phyloP scores from a whole-genome alignment of 2,329 filamentous ascomycete genomes.

The Aspergillus viridinutans region DNA sequence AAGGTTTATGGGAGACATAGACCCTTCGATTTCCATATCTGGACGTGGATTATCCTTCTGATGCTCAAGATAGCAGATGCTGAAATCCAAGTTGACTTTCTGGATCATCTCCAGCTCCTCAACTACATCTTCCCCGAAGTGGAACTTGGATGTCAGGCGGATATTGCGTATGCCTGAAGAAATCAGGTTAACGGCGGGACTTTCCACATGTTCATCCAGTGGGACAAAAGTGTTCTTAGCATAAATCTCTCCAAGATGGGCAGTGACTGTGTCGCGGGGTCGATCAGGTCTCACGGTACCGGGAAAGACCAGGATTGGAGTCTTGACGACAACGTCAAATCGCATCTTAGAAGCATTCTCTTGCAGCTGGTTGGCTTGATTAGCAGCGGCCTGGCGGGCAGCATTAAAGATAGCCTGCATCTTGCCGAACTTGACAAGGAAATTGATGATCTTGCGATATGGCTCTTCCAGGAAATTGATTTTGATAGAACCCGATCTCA shows the following conservation, averaged over 20 bases:
- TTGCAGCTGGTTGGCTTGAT: constrained; percentile 88
- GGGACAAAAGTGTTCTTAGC: constrained; percentile 89
- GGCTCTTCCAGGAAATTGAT: constrained; percentile 96
- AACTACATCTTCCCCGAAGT: constrained; percentile 65
- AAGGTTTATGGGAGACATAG: constrained; percentile 89
- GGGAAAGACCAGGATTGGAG: constrained; percentile 94
- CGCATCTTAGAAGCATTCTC: constrained; percentile 86
- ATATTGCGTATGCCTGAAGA: constrained; percentile 90
- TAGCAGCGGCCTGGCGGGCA: constrained; percentile 87
- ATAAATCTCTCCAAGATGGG: constrained; percentile 95
- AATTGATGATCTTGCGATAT: constrained; percentile 96
- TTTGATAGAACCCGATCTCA: constrained; percentile 92
- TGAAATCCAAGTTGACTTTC: constrained; percentile 90
- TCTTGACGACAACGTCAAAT: constrained; percentile 89
- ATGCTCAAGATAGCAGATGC: constrained; percentile 88
- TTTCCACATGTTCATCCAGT: constrained; percentile 69
- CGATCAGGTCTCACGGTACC: constrained; percentile 66
- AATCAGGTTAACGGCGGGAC: constrained; percentile 80
- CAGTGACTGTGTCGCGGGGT: constrained; percentile 77
- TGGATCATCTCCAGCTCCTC: constrained; percentile 97
- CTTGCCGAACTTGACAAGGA: constrained; percentile 96
- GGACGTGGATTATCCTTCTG: constrained; percentile 70
- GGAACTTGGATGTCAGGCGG: constrained; percentile 80
- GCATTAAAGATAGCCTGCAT: constrained; percentile 99
- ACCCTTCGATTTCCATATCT: constrained; percentile 85